These are phyloP conservation scores for Rhodotorula toruloides DNA, from an alignment of 768 basidiomycete genomes.

Conservation along the genomic window DNA sequence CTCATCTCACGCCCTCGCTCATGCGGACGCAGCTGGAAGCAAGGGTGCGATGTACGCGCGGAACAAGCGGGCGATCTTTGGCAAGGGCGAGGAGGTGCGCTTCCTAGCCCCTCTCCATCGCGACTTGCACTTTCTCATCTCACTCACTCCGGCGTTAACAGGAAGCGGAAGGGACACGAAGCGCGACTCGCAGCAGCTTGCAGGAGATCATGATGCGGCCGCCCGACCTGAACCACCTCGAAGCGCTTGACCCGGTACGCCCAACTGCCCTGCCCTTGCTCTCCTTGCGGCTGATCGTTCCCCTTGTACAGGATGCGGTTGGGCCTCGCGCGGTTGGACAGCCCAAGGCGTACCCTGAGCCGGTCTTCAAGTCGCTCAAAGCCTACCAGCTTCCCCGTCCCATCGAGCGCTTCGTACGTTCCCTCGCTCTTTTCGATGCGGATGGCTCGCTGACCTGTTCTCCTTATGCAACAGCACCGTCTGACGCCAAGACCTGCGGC, in stretches of 20 bases:
- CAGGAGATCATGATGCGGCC: too few relatives aligned
- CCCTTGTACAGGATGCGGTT: conserved; percentile 27
- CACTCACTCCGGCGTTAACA: too few relatives aligned
- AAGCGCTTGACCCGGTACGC: too few relatives aligned
- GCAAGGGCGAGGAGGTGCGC: conserved; percentile 11
- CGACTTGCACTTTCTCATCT: too few relatives aligned
- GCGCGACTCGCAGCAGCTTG: too few relatives aligned
- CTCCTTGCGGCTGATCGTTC: too few relatives aligned
- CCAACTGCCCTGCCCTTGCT: too few relatives aligned
- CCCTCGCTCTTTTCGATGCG: background rate
- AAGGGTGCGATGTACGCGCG: conserved; percentile 12
- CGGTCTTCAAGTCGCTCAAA: conserved; percentile 25
- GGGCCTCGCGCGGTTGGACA: conserved; percentile 9
- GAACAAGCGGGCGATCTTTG: conserved; percentile 26
- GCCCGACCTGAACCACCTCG: too few relatives aligned
- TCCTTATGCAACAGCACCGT: background rate
- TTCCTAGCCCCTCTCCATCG: background rate
- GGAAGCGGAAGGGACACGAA: too few relatives aligned
- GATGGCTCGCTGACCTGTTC: background rate
- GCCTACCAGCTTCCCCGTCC: conserved; percentile 8
- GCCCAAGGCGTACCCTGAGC: conserved; percentile 15
- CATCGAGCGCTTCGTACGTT: background rate
- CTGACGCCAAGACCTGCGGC: conserved; percentile 26
- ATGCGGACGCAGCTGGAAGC: conserved; percentile 16
- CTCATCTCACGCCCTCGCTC: background rate